A percentile compares a stretch with the other conserved stretches of the same genome.
phyloP scores from a whole-genome alignment of 2,329 filamentous ascomycete species.

The Calonectria henricotiae region DNA sequence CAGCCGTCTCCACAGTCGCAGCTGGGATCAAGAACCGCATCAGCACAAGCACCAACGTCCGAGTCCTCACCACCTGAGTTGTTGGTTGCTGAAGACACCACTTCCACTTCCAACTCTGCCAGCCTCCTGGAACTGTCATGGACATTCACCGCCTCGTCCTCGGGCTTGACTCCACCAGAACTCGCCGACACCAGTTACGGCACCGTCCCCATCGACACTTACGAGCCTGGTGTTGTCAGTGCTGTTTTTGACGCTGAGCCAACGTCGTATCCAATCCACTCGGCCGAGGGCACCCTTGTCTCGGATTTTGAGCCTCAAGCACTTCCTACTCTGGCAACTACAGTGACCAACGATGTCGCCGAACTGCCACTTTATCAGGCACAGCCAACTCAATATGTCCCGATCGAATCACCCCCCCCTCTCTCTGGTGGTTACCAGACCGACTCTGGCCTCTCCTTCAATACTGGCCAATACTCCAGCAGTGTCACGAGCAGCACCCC shows the following conservation, averaged over 20 bases:
- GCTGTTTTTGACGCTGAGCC: neutral
- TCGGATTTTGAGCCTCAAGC: conserved; percentile 5
- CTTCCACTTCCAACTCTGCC: neutral
- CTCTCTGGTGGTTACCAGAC: conserved; percentile 47
- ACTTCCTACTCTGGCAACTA: neutral
- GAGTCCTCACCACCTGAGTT: neutral
- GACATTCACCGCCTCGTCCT: neutral
- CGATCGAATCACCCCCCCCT: neutral
- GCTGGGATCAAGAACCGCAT: neutral
- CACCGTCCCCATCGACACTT: conserved; percentile 4
- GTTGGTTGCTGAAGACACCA: neutral
- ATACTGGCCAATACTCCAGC: conserved; percentile 32
- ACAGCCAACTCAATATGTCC: neutral
- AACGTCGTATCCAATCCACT: neutral
- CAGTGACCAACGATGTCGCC: neutral
- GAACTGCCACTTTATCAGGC: neutral
- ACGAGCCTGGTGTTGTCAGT: neutral
- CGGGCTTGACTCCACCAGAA: conserved; percentile 2
- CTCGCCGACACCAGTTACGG: conserved; percentile 6
- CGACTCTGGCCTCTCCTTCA: conserved; percentile 44
- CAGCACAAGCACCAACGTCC: neutral
- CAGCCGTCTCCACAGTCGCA: conserved; percentile 37
- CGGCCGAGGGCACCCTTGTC: neutral
- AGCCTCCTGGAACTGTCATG: conserved; percentile 1
- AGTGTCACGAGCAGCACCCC: conserved; percentile 37